Evolutionary conservation across 208 protist species (phyloP), one percentile per base, ranked within the genome.

Genomic region (Trypanosoma brucei): DNA sequence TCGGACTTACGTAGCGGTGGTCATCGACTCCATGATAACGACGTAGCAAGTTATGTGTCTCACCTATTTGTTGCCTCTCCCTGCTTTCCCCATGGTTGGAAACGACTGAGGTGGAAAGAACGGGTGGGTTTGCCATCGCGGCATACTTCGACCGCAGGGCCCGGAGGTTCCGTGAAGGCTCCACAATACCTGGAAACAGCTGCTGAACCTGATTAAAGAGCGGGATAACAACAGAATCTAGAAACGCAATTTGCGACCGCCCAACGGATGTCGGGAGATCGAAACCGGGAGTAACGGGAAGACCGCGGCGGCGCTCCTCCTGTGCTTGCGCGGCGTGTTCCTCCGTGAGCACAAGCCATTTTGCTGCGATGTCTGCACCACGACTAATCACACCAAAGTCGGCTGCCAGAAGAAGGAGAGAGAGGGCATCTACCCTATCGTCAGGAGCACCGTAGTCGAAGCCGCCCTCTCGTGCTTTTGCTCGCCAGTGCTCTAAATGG

Each of bases 251-350:
- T 53, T 93, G 86, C 1, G 73, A 78, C 4, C 38, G 8, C 39
- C 74, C 72, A 36, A 89, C 35, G 9, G 45, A 58, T 42, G 58
- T 48, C 6, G 59, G 69, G 13, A 70, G 65, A 36, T 63, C 67
- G 67, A 77, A 81, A 36, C 81, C 80, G 0, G 79, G 70, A 13
- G 72, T 78, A 9, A 84, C 73, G 0, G 83, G 70, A 14, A 94
- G 54, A 0, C 77, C 75, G 35, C 65, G 65, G 3, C 55, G 68
- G 7, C 38, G 52, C 63, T 93, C 86, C n/a, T 89, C 79, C 40
- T 84, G 83, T 33, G 83, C 84, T 55, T 95, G 86, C 62, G 72
- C 55, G 38, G 72, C 70, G 78, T 90, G 84, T 75, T 95, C 90
- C 31, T 91, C 83, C 40, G 89, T 56, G 4, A 93, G 68, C n/a